These are phyloP conservation scores for Dictyophora rubrovolvata DNA, from an alignment of 768 basidiomycete species.

Conservation along the genomic window DNA sequence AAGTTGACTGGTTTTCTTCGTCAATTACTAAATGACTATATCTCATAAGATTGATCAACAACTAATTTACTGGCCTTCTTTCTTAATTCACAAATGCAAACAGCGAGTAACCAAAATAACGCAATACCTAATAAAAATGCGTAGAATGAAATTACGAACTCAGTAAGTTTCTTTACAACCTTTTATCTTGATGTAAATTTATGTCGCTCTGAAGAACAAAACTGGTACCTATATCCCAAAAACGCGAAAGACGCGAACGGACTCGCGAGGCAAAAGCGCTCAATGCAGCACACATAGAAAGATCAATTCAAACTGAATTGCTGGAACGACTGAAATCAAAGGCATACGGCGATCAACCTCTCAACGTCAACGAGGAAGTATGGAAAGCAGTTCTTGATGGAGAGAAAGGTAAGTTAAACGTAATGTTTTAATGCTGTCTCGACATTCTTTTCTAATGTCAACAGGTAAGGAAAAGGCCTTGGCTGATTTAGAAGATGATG, in stretches of 20 bases:
- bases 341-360: slow-evolving; percentile 93
- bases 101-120: slow-evolving; percentile 98
- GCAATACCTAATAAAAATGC: slow-evolving; percentile 98
- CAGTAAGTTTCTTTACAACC: slow-evolving; percentile 44
- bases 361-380: slow-evolving; percentile 96
- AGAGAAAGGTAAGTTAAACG: slow-evolving; percentile 38
- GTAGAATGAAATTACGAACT: slow-evolving; percentile 74
- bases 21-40: not conserved
- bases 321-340: slow-evolving; percentile 92
- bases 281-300: slow-evolving; percentile 89
- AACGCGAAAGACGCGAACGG: slow-evolving; percentile 86
- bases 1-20: not conserved
- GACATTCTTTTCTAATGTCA: slow-evolving; percentile 1
- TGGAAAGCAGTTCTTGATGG: slow-evolving; percentile 88
- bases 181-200: not conserved
- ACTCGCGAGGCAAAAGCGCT: slow-evolving; percentile 93
- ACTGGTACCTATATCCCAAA: slow-evolving; percentile 93
- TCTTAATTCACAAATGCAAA: slow-evolving; percentile 97
- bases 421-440: not conserved
- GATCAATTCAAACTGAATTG: slow-evolving; percentile 91
- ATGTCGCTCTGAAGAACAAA: slow-evolving; percentile 54
- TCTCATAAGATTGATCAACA: slow-evolving; percentile 80
- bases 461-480: slow-evolving; percentile 32
- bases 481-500: slow-evolving; percentile 43
- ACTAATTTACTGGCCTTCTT: slow-evolving; percentile 97